Evolutionary conservation across 306 rosid genomes (phyloP).

Genomic region (Trichosanthes cucumerina): DNA sequence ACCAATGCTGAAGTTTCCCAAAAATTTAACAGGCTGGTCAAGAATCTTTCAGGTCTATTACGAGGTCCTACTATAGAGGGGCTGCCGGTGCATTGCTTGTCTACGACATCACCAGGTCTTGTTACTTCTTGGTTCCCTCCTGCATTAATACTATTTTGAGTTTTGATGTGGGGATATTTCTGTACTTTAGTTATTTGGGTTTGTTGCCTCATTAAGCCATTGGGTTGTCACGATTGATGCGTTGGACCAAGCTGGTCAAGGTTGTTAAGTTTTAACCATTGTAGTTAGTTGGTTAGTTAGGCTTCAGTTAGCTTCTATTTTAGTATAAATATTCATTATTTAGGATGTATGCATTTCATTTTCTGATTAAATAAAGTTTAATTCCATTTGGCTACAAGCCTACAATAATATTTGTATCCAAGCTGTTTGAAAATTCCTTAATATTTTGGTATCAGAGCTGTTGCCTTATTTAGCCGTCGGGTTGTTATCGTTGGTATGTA

Average conservation of each 20-base stretch:
- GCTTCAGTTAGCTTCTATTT: background rate
- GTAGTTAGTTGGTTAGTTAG: background rate
- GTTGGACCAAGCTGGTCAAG: background rate
- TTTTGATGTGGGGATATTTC: background rate
- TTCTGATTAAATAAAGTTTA: background rate
- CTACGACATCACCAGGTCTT: slow-evolving; percentile 91
- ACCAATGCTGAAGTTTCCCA: slow-evolving; percentile 2
- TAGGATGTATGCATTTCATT: background rate
- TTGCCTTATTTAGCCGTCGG: background rate
- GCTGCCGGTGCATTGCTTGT: slow-evolving; percentile 97
- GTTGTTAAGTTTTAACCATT: background rate
- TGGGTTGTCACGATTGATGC: background rate
- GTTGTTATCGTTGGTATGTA: background rate
- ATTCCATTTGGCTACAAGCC: background rate
- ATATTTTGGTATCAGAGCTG: background rate
- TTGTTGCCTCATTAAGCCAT: background rate
- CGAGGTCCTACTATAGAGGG: slow-evolving; percentile 92
- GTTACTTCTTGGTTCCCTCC: background rate
- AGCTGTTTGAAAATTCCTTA: no score
- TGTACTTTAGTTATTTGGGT: background rate
- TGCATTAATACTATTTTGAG: background rate
- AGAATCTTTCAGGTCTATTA: slow-evolving; percentile 97
- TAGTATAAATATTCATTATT: background rate
- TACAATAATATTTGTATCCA: no score
- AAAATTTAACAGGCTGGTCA: slow-evolving; percentile 75